These are phyloP conservation scores for Dothidotthia symphoricarpi DNA, from an alignment of 2,329 filamentous ascomycete species.

Conservation along the genomic window DNA sequence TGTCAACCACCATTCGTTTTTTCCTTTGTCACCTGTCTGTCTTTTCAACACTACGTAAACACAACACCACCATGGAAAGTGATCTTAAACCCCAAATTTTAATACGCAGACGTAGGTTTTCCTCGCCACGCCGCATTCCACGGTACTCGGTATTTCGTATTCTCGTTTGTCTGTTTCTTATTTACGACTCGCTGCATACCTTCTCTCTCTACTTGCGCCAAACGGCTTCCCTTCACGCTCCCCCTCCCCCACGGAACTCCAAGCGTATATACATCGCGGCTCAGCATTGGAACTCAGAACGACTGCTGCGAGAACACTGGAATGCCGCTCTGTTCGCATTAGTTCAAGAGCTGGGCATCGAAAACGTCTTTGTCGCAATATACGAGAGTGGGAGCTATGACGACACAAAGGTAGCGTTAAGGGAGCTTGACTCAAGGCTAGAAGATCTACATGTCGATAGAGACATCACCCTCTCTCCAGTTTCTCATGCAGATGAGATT, in stretches of 20 bases:
- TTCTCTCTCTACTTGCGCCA: constrained; percentile 19
- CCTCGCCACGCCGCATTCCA: constrained; percentile 19
- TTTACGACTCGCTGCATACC: constrained; percentile 24
- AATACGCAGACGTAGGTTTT: constrained; percentile 17
- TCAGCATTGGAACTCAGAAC: constrained; percentile 67
- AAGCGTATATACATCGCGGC: constrained; percentile 63
- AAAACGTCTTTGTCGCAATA: constrained; percentile 67
- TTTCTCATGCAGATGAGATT: constrained; percentile 48
- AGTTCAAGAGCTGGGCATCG: constrained; percentile 55
- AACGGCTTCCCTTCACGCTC: constrained; percentile 7
- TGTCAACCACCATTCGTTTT: too few relatives aligned
- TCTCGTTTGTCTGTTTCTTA: constrained; percentile 17
- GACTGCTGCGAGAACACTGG: constrained; percentile 62
- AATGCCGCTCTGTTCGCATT: constrained; percentile 59
- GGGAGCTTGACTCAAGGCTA: constrained; percentile 56
- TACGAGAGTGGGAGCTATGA: constrained; percentile 70
- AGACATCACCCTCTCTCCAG: constrained; percentile 58
- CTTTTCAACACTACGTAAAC: too few relatives aligned
- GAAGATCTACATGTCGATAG: constrained; percentile 53
- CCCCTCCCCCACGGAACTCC: constrained; percentile 17
- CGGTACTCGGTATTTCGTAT: constrained; percentile 19
- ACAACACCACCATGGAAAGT: too few relatives aligned
- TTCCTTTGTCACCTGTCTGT: too few relatives aligned
- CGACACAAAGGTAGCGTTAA: constrained; percentile 62
- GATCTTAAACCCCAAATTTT: constrained; percentile 2